Evolutionary conservation across 345 rosid genomes (phyloP).

Genomic region (Syzygium jambos): DNA sequence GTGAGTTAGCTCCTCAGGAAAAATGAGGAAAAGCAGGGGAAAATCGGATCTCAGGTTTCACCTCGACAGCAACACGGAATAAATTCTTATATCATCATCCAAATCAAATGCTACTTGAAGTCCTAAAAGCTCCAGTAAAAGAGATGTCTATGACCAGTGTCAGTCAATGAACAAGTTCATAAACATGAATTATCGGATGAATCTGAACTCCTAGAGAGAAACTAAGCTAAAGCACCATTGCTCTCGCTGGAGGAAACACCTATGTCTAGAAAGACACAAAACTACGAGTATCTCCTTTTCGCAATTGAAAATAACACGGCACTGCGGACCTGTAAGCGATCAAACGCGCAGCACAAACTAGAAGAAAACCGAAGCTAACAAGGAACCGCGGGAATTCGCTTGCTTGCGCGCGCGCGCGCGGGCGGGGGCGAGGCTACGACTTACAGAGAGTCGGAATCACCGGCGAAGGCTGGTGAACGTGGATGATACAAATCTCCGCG

Average conservation of each 20-base stretch:
- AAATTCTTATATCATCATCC: background rate
- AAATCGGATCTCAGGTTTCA: background rate
- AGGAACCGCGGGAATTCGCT: background rate
- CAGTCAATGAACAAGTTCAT: background rate
- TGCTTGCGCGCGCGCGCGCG: background rate
- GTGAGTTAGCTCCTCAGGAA: background rate
- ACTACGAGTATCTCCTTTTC: background rate
- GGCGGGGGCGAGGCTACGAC: background rate
- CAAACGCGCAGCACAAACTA: background rate
- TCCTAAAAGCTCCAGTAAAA: background rate
- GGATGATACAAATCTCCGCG: constrained; percentile 41
- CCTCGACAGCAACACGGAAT: background rate
- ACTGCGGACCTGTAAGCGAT: background rate
- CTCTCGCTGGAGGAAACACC: background rate
- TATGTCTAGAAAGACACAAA: background rate
- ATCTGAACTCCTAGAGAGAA: background rate
- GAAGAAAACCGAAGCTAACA: background rate
- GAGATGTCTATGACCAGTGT: background rate
- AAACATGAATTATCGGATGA: background rate
- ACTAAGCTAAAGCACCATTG: background rate
- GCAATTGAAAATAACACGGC: background rate
- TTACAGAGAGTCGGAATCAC: constrained; percentile 55
- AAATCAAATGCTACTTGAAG: background rate
- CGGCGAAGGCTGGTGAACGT: constrained; percentile 57
- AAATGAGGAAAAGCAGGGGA: background rate